Base-by-base conservation (phyloP, 2,329 filamentous ascomycete genomes). In the Byssothecium circinans region DNA sequence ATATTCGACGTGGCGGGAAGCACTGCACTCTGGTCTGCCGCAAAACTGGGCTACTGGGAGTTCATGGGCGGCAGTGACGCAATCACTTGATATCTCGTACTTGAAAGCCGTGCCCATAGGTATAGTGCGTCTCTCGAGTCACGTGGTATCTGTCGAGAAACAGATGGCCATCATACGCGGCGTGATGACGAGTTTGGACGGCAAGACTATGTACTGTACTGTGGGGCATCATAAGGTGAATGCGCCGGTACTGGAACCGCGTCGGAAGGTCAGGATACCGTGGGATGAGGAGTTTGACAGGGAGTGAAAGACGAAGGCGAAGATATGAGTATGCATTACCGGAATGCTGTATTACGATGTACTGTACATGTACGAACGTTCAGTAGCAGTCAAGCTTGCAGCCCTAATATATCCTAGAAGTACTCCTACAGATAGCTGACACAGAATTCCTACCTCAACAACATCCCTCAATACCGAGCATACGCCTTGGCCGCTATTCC, bases 161-260 rank as follows among this genome's bases (percentile, higher is more conserved):
- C 78, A 76, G 15, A 80, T 80, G 77, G 75, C 78, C 6, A 71
- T 80, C 67, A 76, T 80, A 33, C 68, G 73, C 8, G 78, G 75
- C 3, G 69, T 68, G 33, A 80, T 81, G 74, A 75, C 69, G 4
- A 77, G 72, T 42, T 57, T 73, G 14, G 77, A 81, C 56, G 75
- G 76, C 0, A 75, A 73, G 52, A 71, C 62, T 0, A 68, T 74
- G 5, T 80, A 77, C 53, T 77, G 74, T 43, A 78, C 77, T 1
- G 76, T 70, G 29, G 78, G 81, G 57, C 77, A 81, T 51, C 78
- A 81, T 59, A 81, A 81, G 52, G 76, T 80, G 10, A 71, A 73
- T 41, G 62, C 74, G 4, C 71, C 75, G 10, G 73, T 74, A 19
- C 59, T 57, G 35, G 50, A 65, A 17, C 68, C 74, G 37, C 74